Conservation (phyloP, 139 green algal genomes). For the Desmodesmus armatus region DNA sequence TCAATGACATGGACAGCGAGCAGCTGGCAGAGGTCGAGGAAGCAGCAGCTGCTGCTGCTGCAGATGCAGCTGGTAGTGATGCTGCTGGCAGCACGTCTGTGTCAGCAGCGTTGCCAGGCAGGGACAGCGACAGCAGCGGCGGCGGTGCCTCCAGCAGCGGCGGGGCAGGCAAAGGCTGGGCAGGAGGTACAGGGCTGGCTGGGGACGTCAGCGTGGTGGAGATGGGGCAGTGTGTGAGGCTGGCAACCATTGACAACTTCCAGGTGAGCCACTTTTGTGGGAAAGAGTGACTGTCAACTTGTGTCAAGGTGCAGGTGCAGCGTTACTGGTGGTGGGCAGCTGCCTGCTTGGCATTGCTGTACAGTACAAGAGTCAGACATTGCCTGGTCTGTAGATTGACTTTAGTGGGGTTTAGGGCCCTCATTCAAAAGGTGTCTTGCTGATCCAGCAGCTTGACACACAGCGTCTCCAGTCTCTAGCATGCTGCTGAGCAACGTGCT, state of each 20-base stretch:
- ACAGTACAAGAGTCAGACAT: too few species aligned
- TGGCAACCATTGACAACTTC: slow-evolving; percentile 85
- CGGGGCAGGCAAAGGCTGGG: too few species aligned
- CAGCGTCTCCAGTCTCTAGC: not conserved
- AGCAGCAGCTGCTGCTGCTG: not conserved
- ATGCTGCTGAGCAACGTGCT: too few species aligned
- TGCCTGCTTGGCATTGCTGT: too few species aligned
- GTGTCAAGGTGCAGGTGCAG: too few species aligned
- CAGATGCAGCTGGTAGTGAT: not conserved
- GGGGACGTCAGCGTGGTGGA: slow-evolving; percentile 2
- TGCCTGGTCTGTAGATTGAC: too few species aligned
- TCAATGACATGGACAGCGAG: slow-evolving; percentile 68
- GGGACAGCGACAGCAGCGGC: not conserved
- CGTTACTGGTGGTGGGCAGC: too few species aligned
- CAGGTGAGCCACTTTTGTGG: slow-evolving; percentile 49
- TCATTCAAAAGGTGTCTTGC: too few species aligned
- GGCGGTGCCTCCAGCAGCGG: not conserved
- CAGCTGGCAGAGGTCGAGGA: slow-evolving; percentile 52
- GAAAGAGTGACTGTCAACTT: too few species aligned
- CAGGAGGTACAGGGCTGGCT: too few species aligned
- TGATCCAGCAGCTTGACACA: too few species aligned
- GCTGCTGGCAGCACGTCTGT: not conserved
- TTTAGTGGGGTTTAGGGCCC: too few species aligned
- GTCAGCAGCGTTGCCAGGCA: not conserved
- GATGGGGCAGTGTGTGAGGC: slow-evolving; percentile 52